Evolutionary conservation across 164 flowering plant genomes (phyloP), one percentile per base, ranked within the genome.

Genomic region (Magnolia officinalis): DNA sequence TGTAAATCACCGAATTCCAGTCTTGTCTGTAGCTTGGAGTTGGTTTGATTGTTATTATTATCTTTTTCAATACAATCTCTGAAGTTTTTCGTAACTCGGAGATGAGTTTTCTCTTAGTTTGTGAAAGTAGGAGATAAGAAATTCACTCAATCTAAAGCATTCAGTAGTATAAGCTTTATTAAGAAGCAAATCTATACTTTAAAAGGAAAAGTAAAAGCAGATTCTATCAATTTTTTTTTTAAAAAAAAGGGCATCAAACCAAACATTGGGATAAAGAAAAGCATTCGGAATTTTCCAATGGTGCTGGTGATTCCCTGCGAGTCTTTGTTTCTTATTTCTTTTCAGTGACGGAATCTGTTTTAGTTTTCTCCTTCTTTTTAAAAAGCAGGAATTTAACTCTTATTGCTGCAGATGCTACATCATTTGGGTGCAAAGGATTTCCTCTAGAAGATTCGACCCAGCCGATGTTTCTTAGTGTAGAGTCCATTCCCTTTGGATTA

Each of bases 121-220:
- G 16, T 66, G 24, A 66, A 21, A 24, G 69, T 66, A 11, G 69
- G 21, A 14, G 16, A 21, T 24, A 9, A 2, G 14, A 23, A 66
- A 66, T 66, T 26, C 13, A 11, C 69, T 21, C 37, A 2, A 14
- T 66, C 29, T 24, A 66, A 66, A 66, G 31, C 31, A 24, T 20
- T 9, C 31, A 24, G 8, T 9, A 66, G 69, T 3, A 66, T 21
- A 68, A 29, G 29, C 29, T 8, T 29, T 68, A 29, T 11, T 23
- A 68, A 68, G 18, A 14, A 68, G 50, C 13, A 68, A 37, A 16
- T 68, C 71, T 68, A 20, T 68, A 11, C 20, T 67, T 68, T 29
- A 29, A 29, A 68, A 68, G 71, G 18, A 29, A 68, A 68, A 29
- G 50, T 68, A 29, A 37, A 29, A 55, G 61, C 61, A 68, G 71